phyloP scores from a whole-genome alignment of 768 basidiomycete genomes.

The Lentinula raphanica region DNA sequence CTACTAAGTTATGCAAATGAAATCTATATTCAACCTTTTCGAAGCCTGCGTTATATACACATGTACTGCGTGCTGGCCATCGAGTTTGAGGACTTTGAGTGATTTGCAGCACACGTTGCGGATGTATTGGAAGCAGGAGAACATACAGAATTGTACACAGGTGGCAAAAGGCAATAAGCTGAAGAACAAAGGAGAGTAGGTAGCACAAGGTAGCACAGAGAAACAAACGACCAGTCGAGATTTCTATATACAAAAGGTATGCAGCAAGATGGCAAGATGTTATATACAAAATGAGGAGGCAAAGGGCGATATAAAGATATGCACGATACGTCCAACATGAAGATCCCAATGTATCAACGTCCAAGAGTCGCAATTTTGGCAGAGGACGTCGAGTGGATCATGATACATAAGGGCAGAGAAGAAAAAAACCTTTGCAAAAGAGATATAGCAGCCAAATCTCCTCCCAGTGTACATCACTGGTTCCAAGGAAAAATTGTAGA shows the following conservation, averaged over 20 bases:
- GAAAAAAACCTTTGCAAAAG: not conserved
- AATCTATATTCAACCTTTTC: too few relatives aligned
- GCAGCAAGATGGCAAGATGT: not conserved
- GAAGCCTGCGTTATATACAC: too few relatives aligned
- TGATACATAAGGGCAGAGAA: not conserved
- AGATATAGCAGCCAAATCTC: not conserved
- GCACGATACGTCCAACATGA: not conserved
- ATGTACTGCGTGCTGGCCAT: too few relatives aligned
- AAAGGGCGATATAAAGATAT: not conserved
- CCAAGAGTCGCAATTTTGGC: not conserved
- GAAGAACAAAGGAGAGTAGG: not conserved
- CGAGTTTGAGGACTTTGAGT: too few relatives aligned
- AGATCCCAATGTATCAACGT: not conserved
- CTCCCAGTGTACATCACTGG: not conserved
- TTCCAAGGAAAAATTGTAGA: not conserved
- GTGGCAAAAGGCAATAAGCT: not conserved
- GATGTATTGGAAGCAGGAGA: too few relatives aligned
- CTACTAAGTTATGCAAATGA: too few relatives aligned
- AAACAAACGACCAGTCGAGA: not conserved
- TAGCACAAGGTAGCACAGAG: not conserved
- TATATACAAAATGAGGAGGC: not conserved
- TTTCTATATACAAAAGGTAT: not conserved
- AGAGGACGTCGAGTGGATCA: not conserved
- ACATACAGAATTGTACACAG: not conserved
- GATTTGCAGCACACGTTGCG: too few relatives aligned